Evolutionary conservation across 129 eudicot species (phyloP), one percentile per base, ranked within the genome.

Genomic region (Flaveria linearis): DNA sequence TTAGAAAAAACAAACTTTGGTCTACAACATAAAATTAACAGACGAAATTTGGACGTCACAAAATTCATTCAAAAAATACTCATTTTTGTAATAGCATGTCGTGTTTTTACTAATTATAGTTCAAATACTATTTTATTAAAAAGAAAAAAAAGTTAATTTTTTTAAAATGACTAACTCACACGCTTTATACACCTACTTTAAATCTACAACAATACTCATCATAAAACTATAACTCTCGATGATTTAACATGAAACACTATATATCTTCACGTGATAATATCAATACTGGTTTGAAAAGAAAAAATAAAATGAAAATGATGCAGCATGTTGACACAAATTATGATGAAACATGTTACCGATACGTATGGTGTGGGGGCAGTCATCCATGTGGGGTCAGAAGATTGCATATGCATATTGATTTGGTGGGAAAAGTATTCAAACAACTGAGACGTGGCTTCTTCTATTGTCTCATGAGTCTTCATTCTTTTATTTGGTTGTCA

Each of bases 311-410:
- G 28, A 49, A 68, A 26, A 0, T 11, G 12, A 2, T 42, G 23
- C 42, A 58, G 23, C 42, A 58, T 13, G 23, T 63, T 64, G 62
- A 65, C 52, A 30, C 22, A 50, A 62, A 10, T 22, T 47, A 49
- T 46, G 10, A 28, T 47, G 61, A 75, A 75, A 10, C 79, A 75
- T 67, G 80, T 67, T 76, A 76, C 39, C 20, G 69, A 23, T 62
- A 23, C 57, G 69, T 57, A 78, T 69, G 82, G 69, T 68, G 80
- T 76, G 23, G 49, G 47, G 80, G 55, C 75, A 56, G 33, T 53
- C 39, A 68, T 77, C 60, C 81, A 77, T 69, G 76, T 69, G 82
- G 49, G 82, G 41, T 73, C 75, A 77, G 75, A 77, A 68, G 69
- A 68, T 51, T 77, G 75, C 68, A 76, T 67, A 67, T 53, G 56